Evolutionary conservation across 352 stramenopile genomes (phyloP).

Genomic region (Pelagophyceae sp.): DNA sequence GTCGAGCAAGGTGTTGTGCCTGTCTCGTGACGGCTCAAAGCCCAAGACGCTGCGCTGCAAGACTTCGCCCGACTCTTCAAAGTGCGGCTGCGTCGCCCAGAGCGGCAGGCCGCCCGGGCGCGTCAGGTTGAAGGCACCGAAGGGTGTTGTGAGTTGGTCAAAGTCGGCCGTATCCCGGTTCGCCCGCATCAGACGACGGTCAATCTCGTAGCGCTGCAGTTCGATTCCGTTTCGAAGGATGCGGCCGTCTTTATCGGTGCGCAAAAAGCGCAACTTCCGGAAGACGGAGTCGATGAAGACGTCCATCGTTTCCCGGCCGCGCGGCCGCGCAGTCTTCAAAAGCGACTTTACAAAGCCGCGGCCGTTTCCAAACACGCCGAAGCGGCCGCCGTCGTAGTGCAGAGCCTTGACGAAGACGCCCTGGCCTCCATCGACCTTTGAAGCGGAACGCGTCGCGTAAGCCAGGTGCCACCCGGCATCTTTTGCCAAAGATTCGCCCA

Average conservation of each 20-base stretch:
- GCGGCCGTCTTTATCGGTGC: not conserved
- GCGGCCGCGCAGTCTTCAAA: not conserved
- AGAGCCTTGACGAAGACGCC: not conserved
- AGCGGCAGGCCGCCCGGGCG: not conserved
- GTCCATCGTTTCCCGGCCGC: not conserved
- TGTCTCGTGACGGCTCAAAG: not conserved
- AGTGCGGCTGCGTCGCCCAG: not conserved
- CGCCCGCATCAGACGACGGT: too few relatives aligned
- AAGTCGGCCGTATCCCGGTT: not conserved
- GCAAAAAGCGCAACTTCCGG: not conserved
- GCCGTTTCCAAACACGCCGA: not conserved
- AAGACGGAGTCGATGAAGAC: not conserved
- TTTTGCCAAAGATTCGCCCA: not conserved
- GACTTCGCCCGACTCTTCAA: not conserved
- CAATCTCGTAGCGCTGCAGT: not conserved
- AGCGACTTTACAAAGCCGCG: too few relatives aligned
- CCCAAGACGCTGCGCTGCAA: not conserved
- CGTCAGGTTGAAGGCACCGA: not conserved
- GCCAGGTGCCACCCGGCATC: not conserved
- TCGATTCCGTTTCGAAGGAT: not conserved
- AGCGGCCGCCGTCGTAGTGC: not conserved
- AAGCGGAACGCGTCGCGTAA: not conserved
- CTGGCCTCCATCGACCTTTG: not conserved
- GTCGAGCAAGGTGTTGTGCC: not conserved
- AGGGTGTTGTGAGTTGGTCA: not conserved